A percentile compares a stretch with the other conserved stretches of the same genome.
These are phyloP conservation scores for Pichia sp. DNA, from an alignment of 1,139 yeast species.

Conservation along the genomic window DNA sequence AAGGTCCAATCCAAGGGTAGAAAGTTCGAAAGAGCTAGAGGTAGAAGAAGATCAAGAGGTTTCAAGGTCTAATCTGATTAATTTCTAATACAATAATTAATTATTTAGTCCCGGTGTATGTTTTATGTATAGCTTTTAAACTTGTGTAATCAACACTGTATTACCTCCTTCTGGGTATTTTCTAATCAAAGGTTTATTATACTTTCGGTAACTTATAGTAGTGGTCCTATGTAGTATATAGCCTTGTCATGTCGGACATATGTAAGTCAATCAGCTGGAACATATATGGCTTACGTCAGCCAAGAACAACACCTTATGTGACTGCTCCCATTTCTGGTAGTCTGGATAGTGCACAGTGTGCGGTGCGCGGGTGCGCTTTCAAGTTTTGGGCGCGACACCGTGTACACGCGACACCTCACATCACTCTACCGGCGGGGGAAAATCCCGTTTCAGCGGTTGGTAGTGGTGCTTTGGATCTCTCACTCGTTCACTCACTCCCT, in stretches of 20 bases:
- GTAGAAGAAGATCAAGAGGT: slow-evolving; percentile 99
- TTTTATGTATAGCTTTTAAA: slow-evolving; percentile 9
- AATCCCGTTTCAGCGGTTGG: neutral
- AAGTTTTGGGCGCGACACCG: neutral
- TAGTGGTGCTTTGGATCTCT: neutral
- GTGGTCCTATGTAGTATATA: neutral
- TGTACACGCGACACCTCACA: neutral
- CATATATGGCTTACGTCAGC: neutral
- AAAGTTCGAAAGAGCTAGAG: slow-evolving; percentile 99
- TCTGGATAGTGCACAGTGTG: neutral
- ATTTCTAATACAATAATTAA: neutral
- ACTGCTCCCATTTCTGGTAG: slow-evolving; percentile 2
- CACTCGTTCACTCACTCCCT: neutral
- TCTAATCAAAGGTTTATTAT: slow-evolving; percentile 5
- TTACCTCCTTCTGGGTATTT: slow-evolving; percentile 2
- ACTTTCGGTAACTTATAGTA: neutral
- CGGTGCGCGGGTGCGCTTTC: neutral
- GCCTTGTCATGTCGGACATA: neutral
- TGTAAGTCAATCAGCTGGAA: neutral
- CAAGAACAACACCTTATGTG: neutral
- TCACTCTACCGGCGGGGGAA: neutral
- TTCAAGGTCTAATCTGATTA: slow-evolving; percentile 87
- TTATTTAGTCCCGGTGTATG: neutral
- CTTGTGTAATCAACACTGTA: slow-evolving; percentile 10
- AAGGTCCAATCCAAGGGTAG: slow-evolving; percentile 96